phyloP scores from a whole-genome alignment of 768 basidiomycete species.

The Lentinula lateritia region DNA sequence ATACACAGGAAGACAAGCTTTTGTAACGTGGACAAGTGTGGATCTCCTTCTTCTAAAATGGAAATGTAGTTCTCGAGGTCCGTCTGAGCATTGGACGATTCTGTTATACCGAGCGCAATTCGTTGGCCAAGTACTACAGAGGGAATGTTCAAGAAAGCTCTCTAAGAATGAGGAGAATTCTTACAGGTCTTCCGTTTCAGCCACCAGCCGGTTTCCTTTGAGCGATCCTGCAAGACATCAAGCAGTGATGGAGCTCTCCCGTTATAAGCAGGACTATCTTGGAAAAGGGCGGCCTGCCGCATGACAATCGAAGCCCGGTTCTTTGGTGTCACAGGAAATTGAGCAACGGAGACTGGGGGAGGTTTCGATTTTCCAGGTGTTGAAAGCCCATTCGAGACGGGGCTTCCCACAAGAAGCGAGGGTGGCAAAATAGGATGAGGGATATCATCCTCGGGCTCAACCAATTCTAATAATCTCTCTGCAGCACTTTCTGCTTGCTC shows the following conservation, averaged over 20 bases:
- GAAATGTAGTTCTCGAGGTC: slow-evolving; percentile 51
- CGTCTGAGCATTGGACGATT: slow-evolving; percentile 30
- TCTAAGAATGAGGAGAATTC: slow-evolving; percentile 19
- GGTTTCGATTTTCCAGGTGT: slow-evolving; percentile 33
- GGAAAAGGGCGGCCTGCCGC: slow-evolving; percentile 73
- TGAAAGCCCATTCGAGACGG: slow-evolving; percentile 21
- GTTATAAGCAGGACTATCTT: slow-evolving; percentile 70
- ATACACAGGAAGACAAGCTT: slow-evolving; percentile 61
- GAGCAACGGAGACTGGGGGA: slow-evolving; percentile 26
- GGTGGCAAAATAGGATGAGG: slow-evolving; percentile 50
- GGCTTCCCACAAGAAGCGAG: slow-evolving; percentile 43
- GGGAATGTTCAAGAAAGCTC: slow-evolving; percentile 10
- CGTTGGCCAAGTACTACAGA: slow-evolving; percentile 44
- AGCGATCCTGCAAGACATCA: slow-evolving; percentile 62
- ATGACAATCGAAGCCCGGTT: slow-evolving; percentile 54
- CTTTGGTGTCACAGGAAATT: slow-evolving; percentile 60
- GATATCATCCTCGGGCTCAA: slow-evolving; percentile 64
- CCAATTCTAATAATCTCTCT: slow-evolving; percentile 79
- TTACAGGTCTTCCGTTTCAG: slow-evolving; percentile 65
- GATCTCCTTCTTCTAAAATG: slow-evolving; percentile 47
- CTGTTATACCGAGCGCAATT: slow-evolving; percentile 33
- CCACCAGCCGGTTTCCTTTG: slow-evolving; percentile 82
- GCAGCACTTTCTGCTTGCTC: slow-evolving; percentile 94
- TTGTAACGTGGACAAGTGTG: slow-evolving; percentile 52
- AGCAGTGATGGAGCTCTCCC: slow-evolving; percentile 52